Base-by-base conservation (phyloP, 306 rosid species). In the Prunus fruticosa region DNA sequence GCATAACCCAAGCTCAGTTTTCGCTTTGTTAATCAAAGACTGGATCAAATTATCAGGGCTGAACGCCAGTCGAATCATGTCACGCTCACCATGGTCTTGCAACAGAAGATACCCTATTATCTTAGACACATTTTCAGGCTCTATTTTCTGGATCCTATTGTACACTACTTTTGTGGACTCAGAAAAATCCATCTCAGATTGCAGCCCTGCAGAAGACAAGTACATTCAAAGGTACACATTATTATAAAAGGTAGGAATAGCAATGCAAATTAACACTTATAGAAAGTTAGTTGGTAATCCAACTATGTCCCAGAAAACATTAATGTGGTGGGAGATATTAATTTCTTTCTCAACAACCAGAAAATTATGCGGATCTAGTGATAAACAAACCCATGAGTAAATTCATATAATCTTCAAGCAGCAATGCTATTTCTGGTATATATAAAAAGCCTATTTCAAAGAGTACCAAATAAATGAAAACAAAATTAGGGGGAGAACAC, bases 61-160 rank as follows among this genome's bases (percentile, higher is more conserved):
- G n/a, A 79, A 86, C 6, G 87, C 90, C 71, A 86, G 23, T 43
- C 87, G 75, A 69, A 81, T 83, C 86, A 86, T 78, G 62, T 81
- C 82, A 8, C 79, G 78, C 58, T 84, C 86, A 11, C 82, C 80
- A 41, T 73, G 82, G 11, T 71, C 84, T 77, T 84, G 85, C 22
- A 83, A 27, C 50, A 86, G 46, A 50, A 84, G 78, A 61, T 79
- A 81, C 2, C 84, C 84, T 1, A 86, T 60, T 11, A 86, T 83
- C 67, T 79, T 86, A 4, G 71, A 52, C 7, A 69, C 87, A 70
- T 64, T 56, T 60, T 84, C 86, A 5, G 90, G 86, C 64, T 81
- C 87, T n/a, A 73, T 3, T 54, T 69, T 69, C 65, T 58, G 84
- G 63, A 86, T 84, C 78, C 86, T 81, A 25, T 62, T 52, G 71